Evolutionary conservation across 164 flowering plant genomes (phyloP), one percentile per base, ranked within the genome.

Genomic region (Brasenia schreberi): DNA sequence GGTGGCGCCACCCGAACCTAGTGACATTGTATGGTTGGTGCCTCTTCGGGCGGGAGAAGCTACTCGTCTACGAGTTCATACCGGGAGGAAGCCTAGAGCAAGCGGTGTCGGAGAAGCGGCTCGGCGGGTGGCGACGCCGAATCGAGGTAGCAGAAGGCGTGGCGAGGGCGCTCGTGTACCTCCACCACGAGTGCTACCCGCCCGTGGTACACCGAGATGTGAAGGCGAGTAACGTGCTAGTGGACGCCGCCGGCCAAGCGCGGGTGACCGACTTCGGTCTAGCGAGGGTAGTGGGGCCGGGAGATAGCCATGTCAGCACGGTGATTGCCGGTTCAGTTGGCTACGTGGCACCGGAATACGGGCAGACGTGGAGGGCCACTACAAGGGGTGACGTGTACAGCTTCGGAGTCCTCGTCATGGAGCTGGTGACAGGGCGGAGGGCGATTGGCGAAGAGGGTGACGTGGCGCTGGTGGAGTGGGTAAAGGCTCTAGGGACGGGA

Each of bases 321-420:
- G 75, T 83, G 77, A 85, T 92, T 33, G 98, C 96, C 0, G 98
- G 98, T 18, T 90, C 98, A 0, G 76, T 92, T 2, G 98, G 98
- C 0, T 92, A 92, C 68, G 96, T 92, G 7, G 95, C 96, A 1
- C 98, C 98, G 0, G 98, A 92, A 62, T 92, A 92, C 56, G 90
- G 96, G 23, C 93, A 87, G 18, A 85, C 90, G 5, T 85, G 92
- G 93, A 84, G 81, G 7, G 98, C 98, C 6, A 89, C 96, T 0
- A 88, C 98, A 0, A 85, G 85, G 66, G 98, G 98, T 0, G 98
- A 92, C 66, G 98, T 92, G 42, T 92, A 92, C 56, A 92, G 98
- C 72, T 90, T 75, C 66, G 98, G 98, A n/a, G 87, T 92, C 14
- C 63, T 92, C 62, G 81, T 76, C 0, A 84, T 92, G 96, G 98